Evolutionary conservation across 306 rosid species (phyloP), one percentile per base, ranked within the genome.

Genomic region (Leucaena leucocephala): DNA sequence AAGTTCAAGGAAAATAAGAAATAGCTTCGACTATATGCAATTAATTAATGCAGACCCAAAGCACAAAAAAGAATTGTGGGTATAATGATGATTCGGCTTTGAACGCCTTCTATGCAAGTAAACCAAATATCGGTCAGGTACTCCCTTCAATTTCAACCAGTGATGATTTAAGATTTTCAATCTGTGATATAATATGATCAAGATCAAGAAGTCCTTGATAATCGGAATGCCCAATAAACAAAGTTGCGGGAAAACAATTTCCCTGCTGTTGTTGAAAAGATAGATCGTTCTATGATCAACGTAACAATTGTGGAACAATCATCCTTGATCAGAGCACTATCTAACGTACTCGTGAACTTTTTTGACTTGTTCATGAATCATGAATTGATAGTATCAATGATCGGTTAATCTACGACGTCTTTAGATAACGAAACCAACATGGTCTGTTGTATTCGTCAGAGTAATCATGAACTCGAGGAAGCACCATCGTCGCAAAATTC

Each of bases 261-360:
- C 69, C 75, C 59, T 15, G 61, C 59, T 79, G 36, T 5, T 68
- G 66, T 45, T 58, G 61, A 45, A 46, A 58, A 74, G 7, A 36
- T 55, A 68, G 15, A 4, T 35, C 33, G 16, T 19, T 68, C 48
- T 21, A 39, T 35, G 73, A 49, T 33, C 75, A 61, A 70, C 22
- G 13, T 34, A 33, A 54, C 27, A 55, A 44, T 82, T 64, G 73
- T 64, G 71, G 55, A 72, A 68, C 76, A 77, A 72, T 54, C 46
- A 72, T 72, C 76, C 72, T 64, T 54, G 57, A 72, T 65, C 85
- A 77, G 40, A 72, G 54, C 40, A 65, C n/a, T 72, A 42, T 39
- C 63, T 55, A 19, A 19, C 62, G 12, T 8, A 36, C 79, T 2
- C 35, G 19, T 63, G 21, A 54, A 44, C 68, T 34, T 27, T 42